These are phyloP conservation scores for Stemphylium lycopersici DNA, from an alignment of 2,329 filamentous ascomycete genomes.

Conservation along the genomic window DNA sequence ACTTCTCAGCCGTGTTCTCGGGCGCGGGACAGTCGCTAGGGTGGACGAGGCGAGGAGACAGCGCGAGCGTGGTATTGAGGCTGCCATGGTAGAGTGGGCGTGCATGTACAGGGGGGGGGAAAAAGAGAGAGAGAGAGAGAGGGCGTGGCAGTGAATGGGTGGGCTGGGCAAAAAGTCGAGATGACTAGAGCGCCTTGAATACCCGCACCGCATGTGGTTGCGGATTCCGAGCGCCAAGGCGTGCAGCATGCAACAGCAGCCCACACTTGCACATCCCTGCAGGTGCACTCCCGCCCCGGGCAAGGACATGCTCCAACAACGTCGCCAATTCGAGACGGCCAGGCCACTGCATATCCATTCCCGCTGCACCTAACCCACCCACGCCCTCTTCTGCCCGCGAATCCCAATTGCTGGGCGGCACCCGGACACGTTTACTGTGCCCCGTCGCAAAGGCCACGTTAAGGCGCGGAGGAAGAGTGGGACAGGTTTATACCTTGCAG, in stretches of 20 bases:
- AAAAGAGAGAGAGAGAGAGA: not conserved
- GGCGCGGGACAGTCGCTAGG: constrained; percentile 23
- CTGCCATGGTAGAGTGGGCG: constrained; percentile 31
- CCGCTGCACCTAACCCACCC: constrained; percentile 1
- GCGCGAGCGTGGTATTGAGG: constrained; percentile 41
- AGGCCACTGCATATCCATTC: constrained; percentile 13
- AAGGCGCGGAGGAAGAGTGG: constrained; percentile 37
- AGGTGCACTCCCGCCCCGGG: constrained; percentile 34
- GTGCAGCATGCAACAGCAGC: constrained; percentile 24
- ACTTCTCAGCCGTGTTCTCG: constrained; percentile 27
- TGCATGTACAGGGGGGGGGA: not conserved
- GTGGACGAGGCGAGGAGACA: constrained; percentile 36
- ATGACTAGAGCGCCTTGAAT: constrained; percentile 16
- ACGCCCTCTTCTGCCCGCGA: constrained; percentile 1
- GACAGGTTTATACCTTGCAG: constrained; percentile 26
- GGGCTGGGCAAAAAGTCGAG: constrained; percentile 6
- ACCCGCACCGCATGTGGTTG: constrained; percentile 17
- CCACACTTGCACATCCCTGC: constrained; percentile 42
- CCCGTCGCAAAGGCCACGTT: constrained; percentile 44
- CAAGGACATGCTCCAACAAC: constrained; percentile 39
- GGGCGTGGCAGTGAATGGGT: constrained; percentile 4
- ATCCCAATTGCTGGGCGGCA: constrained; percentile 16
- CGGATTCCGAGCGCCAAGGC: constrained; percentile 14
- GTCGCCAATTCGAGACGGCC: constrained; percentile 39
- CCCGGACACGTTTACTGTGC: constrained; percentile 12